Evolutionary conservation across 495 filamentous ascomycete genomes (phyloP), one percentile per base, ranked within the genome.

Genomic region (Neurospora tetraspora): DNA sequence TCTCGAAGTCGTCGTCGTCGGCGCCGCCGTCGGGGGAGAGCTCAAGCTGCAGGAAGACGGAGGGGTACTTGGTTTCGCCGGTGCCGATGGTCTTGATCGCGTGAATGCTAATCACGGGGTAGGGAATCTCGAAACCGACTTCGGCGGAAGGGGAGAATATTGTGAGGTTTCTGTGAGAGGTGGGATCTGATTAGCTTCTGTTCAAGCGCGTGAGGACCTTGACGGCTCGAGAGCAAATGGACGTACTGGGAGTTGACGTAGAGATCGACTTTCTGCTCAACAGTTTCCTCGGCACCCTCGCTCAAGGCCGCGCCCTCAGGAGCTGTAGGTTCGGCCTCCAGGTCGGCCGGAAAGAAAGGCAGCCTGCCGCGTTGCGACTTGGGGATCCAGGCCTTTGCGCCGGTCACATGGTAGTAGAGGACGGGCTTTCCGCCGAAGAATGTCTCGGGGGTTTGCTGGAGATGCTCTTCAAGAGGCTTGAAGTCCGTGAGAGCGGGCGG

Each of bases 81-180:
- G 69, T 73, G 43, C 79, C 75, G 37, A 81, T 72, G 71, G 87
- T 87, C 80, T 94, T 91, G 80, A 94, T 88, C 10, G 94, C 96
- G 81, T 99, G 96, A 11, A 98, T 89, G 38, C 91, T 92, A 78
- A 99, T 93, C 39, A 89, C 82, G 5, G 92, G 93, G 84, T 97
- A 99, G 16, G 94, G 92, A 73, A 99, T 94, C 45, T 89, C 86
- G 69, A 97, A 77, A 69, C 94, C 94, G 4, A 81, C 82, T 39
- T 85, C 81, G 65, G 83, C 84, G 23, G 87, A 70, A 68, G 87
- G 81, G 78, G 89, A 91, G 84, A 89, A 95, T 74, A 97, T 81
- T 65, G 89, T 88, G 73, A 97, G 85, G 82, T 90, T 90, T 69
- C 93, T n/a, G n/a, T n/a, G n/a, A n/a, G n/a, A n/a, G n/a, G n/a